Conservation (phyloP, 148 eudicot species). For the Rhododendron kiyosumense region DNA sequence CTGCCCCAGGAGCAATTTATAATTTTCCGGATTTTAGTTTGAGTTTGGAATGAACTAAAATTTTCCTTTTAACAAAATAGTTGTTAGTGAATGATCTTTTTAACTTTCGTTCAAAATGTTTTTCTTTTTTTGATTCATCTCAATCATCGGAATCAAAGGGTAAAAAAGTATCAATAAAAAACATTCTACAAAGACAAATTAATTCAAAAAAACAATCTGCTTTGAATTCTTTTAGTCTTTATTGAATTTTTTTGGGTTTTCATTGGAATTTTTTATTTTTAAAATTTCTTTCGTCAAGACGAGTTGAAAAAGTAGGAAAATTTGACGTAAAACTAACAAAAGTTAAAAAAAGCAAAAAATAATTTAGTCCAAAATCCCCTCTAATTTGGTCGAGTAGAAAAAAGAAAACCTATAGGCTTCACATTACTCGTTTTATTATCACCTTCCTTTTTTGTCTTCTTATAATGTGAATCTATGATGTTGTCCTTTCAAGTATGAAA, state of each 20-base stretch:
- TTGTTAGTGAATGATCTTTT: background rate
- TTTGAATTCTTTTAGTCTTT: background rate
- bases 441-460: no score
- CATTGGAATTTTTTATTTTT: background rate
- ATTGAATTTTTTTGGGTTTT: background rate
- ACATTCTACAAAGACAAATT: background rate
- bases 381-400: background rate
- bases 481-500: background rate
- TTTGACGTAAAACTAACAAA: background rate
- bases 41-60: background rate
- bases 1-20: background rate
- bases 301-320: background rate
- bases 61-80: background rate
- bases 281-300: background rate
- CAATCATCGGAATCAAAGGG: background rate
- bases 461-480: no score
- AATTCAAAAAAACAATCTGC: background rate
- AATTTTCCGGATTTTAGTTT: background rate
- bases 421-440: background rate
- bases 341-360: background rate
- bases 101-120: background rate
- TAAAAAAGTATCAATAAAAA: background rate
- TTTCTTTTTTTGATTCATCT: background rate
- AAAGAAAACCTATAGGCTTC: no score
- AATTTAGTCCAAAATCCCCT: background rate